Conservation (phyloP, 768 basidiomycete genomes). For the Hortiboletus flavorubellus region DNA sequence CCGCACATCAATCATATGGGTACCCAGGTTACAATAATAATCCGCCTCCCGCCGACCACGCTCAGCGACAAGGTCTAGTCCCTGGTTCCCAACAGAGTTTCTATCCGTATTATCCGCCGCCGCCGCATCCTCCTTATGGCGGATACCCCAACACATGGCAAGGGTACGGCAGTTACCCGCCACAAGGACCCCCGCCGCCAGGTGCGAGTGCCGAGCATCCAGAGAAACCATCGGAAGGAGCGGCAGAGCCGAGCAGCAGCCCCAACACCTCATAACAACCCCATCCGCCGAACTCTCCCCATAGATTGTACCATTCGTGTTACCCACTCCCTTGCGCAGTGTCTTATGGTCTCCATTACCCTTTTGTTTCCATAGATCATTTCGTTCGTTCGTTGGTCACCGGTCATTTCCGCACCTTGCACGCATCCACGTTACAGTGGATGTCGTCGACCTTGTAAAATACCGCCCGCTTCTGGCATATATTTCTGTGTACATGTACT, state of each 20-base stretch:
- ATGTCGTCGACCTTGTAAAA: constrained; percentile 22
- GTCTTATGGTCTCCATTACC: constrained; percentile 9
- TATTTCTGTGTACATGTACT: constrained; percentile 33
- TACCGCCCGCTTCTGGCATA: constrained; percentile 20
- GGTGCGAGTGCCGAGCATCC: constrained; percentile 15
- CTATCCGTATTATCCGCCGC: constrained; percentile 33
- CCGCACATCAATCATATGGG: constrained; percentile 15
- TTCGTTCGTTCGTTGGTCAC: constrained; percentile 11
- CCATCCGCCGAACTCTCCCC: neutral
- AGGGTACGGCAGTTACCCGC: constrained; percentile 32
- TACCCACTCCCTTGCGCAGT: constrained; percentile 9
- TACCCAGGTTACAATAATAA: constrained; percentile 24
- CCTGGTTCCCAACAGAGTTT: constrained; percentile 22
- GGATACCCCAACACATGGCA: constrained; percentile 30
- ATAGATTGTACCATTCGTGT: constrained; percentile 28
- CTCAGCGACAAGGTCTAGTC: constrained; percentile 24
- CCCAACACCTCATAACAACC: constrained; percentile 19
- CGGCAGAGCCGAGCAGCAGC: constrained; percentile 16
- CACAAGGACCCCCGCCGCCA: constrained; percentile 23
- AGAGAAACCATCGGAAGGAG: constrained; percentile 26
- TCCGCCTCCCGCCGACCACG: constrained; percentile 18
- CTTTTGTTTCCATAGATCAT: constrained; percentile 28
- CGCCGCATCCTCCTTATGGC: constrained; percentile 27
- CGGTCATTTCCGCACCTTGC: neutral
- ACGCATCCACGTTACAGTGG: constrained; percentile 7